Base-by-base conservation (phyloP, 345 rosid genomes). In the Eutrema heterophyllum region DNA sequence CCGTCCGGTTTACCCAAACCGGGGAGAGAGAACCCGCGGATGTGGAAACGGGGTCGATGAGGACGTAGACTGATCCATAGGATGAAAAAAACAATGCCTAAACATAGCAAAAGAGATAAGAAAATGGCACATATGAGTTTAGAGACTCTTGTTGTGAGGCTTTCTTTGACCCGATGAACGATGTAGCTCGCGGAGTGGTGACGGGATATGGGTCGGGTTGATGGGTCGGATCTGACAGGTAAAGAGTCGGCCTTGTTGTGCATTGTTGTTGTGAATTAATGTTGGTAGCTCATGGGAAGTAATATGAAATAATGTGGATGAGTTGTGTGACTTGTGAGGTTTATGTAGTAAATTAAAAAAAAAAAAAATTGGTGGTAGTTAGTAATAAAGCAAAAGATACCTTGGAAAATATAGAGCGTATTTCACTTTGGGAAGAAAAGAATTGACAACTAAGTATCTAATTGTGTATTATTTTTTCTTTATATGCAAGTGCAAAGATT, bases 41-140 rank as follows among this genome's bases (percentile, higher is more conserved):
- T 60, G 41, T 70, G 71, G 73, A 91, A n/a, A 63, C 96, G 78
- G 1, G 98, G 98, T 2, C 97, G 80, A 60, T 94, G 96, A 1
- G 97, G 98, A 14, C 95, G 96, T 36, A 94, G 82, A 76, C 93
- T 87, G 39, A 94, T 89, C 91, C 93, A 91, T 24, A 87, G 21
- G 55, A 91, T 80, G 80, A 95, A 95, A 5, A 73, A 52, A 35
- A 88, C 46, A 56, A 84, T 55, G 70, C 89, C 88, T 2, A 56
- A 9, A 35, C 85, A 16, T 30, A 94, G 54, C 14, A 94, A 83
- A 59, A 88, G 67, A 46, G 78, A 71, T 71, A 94, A 65, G 74
- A 91, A 78, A 2, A 81, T 53, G 27, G 84, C 61, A 68, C 97
- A 95, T 30, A 92, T 41, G 14, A 86, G 26, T 71, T 86, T 92